Base-by-base conservation (phyloP, 768 basidiomycete genomes). In the Pleurotus tuber-regium region DNA sequence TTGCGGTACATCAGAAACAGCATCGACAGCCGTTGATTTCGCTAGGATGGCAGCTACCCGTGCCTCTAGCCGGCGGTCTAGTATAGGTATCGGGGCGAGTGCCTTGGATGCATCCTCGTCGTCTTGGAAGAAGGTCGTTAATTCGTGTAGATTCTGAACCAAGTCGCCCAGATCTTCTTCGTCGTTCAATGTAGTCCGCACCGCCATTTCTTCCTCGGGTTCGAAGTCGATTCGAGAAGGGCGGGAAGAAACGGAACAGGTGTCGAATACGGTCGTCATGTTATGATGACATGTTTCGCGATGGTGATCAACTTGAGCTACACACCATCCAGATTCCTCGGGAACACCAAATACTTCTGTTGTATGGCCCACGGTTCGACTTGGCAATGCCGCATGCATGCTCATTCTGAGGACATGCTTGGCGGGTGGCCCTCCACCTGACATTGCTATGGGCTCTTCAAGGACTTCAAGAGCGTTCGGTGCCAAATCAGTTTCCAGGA, bases 391-490 rank as follows among this genome's bases (percentile, higher is more conserved):
- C 19, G 77, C 63, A 56, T 88, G 85, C 82, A 94, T 86, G 66
- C 92, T 93, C 90, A 95, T 92, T 4, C 91, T 82, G 19, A 95
- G 74, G n/a, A 94, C 89, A 57, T 92, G 87, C 53, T 87, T 87
- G 1, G 91, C 89, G 0, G 86, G 78, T 41, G 82, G 84, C 19
- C 89, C 87, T 36, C 81, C 77, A 36, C 84, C 82, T 1, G 83
- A 82, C 69, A 93, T 86, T 16, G 78, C 80, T 67, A 90, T 83
- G 0, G 93, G 93, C 59, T 94, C 89, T 59, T 97, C 93, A 4
- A 98, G 77, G n/a, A 98, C 92, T 42, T 95, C 94, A 41, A 98
- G 76, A 1, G 93, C 94, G 55, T 89, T 83, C 6, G 85, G 68
- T 8, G 94, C 87, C 28, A 93, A 78, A 56, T 94, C 89, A 2